phyloP scores from a whole-genome alignment of 768 basidiomycete species.

The Galerina marginata region DNA sequence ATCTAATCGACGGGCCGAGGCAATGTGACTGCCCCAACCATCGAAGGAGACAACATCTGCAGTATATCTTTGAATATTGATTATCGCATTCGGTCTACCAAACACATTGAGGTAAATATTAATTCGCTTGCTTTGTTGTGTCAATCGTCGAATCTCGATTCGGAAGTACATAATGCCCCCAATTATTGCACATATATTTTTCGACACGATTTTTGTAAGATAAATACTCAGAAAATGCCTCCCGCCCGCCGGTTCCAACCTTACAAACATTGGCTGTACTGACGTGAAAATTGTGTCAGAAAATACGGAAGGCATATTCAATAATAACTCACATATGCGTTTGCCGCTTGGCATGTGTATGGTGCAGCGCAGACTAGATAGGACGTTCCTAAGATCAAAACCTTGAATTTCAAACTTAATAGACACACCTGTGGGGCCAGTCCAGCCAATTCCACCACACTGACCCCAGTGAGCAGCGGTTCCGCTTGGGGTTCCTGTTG shows the following conservation, averaged over 20 bases:
- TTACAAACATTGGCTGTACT: constrained; percentile 26
- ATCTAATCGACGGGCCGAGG: no score
- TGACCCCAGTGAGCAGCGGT: constrained; percentile 26
- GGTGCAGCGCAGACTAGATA: constrained; percentile 16
- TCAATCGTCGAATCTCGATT: no score
- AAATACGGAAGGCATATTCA: background rate
- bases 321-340: constrained; percentile 18
- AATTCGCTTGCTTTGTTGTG: no score
- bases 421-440: constrained; percentile 19
- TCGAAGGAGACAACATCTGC: no score
- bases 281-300: background rate
- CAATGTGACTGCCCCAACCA: no score
- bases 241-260: no score
- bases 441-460: constrained; percentile 29
- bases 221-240: no score
- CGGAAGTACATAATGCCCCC: no score
- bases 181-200: no score
- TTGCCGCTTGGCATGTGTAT: constrained; percentile 24
- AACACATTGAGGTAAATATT: no score
- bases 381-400: background rate
- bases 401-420: background rate
- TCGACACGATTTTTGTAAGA: background rate
- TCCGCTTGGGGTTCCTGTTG: constrained; percentile 12
- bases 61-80: no score
- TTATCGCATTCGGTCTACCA: no score